Percentiles rank a stretch among this genome's conserved stretches.
Evolutionary conservation across 208 protist species (phyloP).

Genomic region (Acanthamoeba rhysodes): DNA sequence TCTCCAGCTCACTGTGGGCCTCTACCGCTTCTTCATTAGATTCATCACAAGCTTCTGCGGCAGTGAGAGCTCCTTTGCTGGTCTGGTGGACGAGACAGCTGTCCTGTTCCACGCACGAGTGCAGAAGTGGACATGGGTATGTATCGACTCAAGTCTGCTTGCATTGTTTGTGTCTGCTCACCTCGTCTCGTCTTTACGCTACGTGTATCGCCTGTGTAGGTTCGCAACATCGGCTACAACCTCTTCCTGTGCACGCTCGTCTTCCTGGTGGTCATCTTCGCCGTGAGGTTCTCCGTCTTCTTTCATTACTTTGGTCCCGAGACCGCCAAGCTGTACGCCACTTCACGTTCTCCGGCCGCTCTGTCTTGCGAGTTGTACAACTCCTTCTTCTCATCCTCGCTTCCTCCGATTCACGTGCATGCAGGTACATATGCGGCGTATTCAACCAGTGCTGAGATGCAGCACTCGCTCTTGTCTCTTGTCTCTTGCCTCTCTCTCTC

Average conservation of each 20-base stretch:
- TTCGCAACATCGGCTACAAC: constrained; percentile 63
- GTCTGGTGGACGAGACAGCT: constrained; percentile 42
- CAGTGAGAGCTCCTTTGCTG: constrained; percentile 67
- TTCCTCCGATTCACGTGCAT: no score
- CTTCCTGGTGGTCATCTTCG: constrained; percentile 48
- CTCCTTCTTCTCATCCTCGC: not conserved
- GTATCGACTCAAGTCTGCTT: not conserved
- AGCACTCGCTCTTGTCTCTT: no score
- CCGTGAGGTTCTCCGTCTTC: constrained; percentile 46
- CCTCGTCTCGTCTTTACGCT: not conserved
- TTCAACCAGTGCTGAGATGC: constrained; percentile 31
- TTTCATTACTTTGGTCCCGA: constrained; percentile 62
- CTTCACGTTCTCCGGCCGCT: not conserved
- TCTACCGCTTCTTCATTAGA: not conserved
- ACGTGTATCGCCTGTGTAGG: not conserved
- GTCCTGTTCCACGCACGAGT: not conserved
- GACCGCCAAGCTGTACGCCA: constrained; percentile 45
- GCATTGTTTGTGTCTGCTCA: no score
- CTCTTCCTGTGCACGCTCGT: constrained; percentile 53
- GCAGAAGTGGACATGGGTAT: not conserved
- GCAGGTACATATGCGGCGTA: constrained; percentile 51
- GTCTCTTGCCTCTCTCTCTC: no score
- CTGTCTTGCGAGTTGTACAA: not conserved
- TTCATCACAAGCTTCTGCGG: constrained; percentile 71
- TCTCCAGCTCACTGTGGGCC: not conserved